Conservation (phyloP, 2,329 filamentous ascomycete species). For the Aspergillus sp. region DNA sequence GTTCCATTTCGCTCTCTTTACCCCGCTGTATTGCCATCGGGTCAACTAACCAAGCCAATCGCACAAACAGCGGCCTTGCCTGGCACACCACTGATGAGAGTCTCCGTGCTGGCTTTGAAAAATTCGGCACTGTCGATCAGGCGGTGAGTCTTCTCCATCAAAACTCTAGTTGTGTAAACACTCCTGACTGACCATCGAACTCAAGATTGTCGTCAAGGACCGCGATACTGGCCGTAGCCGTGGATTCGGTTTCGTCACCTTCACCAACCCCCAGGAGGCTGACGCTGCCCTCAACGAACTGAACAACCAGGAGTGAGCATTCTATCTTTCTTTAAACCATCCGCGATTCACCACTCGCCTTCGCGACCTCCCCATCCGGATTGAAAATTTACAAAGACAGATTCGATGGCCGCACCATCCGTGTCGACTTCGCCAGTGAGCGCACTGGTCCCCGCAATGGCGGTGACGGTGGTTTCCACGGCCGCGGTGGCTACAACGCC, state of each 20-base stretch:
- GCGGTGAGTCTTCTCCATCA: constrained; percentile 64
- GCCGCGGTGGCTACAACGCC: constrained; percentile 42
- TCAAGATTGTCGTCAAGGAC: constrained; percentile 98
- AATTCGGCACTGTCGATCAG: constrained; percentile 89
- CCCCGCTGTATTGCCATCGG: not conserved
- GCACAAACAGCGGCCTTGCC: constrained; percentile 74
- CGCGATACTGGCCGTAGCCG: constrained; percentile 94
- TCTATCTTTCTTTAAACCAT: constrained; percentile 9
- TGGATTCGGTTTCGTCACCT: constrained; percentile 96
- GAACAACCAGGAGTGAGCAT: constrained; percentile 66
- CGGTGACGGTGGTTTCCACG: constrained; percentile 39
- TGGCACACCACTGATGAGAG: constrained; percentile 95
- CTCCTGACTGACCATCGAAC: constrained; percentile 11
- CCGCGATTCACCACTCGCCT: constrained; percentile 15
- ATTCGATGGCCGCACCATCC: constrained; percentile 91
- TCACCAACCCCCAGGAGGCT: constrained; percentile 51
- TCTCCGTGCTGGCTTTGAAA: constrained; percentile 85
- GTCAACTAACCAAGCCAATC: constrained; percentile 3
- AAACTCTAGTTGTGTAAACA: not conserved
- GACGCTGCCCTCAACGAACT: constrained; percentile 41
- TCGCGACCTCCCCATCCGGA: not conserved
- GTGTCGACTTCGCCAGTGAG: constrained; percentile 93
- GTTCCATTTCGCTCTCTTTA: constrained; percentile 7
- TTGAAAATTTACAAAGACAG: constrained; percentile 45
- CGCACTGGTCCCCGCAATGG: constrained; percentile 60